These are phyloP conservation scores for Climacium dendroides DNA, from an alignment of 225 moss, liverwort and hornwort species.

Conservation along the genomic window DNA sequence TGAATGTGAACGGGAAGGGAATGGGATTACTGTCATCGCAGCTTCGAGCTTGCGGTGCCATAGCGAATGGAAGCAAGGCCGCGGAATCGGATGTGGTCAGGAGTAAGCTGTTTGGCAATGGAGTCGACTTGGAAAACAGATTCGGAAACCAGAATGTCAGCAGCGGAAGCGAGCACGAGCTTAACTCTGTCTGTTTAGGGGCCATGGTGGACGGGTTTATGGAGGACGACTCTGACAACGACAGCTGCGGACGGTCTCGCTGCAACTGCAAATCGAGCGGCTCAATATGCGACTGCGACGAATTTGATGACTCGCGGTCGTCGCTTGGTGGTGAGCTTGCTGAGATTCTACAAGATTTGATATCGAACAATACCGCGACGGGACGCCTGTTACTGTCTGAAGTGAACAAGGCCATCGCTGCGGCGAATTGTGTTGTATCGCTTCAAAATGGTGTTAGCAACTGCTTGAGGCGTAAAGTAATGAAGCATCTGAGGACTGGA, in stretches of 20 bases:
- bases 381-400: conserved; percentile 33
- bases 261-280: conserved; percentile 47
- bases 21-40: conserved; percentile 26
- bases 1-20: not conserved
- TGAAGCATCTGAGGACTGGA: conserved; percentile 35
- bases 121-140: not conserved
- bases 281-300: conserved; percentile 2
- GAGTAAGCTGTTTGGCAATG: not conserved
- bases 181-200: conserved; percentile 59
- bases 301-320: conserved; percentile 39
- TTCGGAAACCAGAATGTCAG: conserved; percentile 16
- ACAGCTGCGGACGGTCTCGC: conserved; percentile 51
- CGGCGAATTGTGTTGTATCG: not conserved
- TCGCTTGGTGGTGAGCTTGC: conserved; percentile 46
- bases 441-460: not conserved
- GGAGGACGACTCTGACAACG: conserved; percentile 27
- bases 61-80: not conserved
- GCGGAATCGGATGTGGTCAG: not conserved
- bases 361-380: not conserved
- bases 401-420: conserved; percentile 12
- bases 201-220: conserved; percentile 77
- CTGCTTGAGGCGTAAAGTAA: conserved; percentile 31
- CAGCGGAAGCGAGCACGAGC: conserved; percentile 85
- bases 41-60: not conserved
- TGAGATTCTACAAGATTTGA: conserved; percentile 48